A percentile compares a stretch with the other conserved stretches of the same genome.
phyloP scores from a whole-genome alignment of 2,329 filamentous ascomycete genomes.

The Botrytis byssoidea region DNA sequence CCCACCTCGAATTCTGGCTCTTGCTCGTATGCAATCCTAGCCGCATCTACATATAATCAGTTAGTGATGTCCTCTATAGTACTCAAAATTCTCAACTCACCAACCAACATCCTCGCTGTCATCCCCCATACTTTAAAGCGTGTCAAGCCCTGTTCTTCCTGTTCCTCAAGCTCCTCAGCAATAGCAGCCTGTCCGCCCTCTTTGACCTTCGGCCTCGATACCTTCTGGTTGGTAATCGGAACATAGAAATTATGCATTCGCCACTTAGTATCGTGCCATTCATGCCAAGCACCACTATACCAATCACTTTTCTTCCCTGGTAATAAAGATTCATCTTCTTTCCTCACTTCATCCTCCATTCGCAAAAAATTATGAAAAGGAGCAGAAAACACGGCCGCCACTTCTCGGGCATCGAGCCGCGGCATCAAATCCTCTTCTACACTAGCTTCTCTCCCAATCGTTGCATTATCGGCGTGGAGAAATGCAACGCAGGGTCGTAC shows the following conservation, averaged over 20 bases:
- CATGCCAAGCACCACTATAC: conserved; percentile 82
- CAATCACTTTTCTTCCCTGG: conserved; percentile 50
- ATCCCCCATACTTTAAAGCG: conserved; percentile 91
- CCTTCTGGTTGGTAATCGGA: conserved; percentile 68
- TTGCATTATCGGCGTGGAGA: conserved; percentile 59
- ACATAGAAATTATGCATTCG: conserved; percentile 89
- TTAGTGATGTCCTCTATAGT: background rate
- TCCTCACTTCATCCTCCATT: conserved; percentile 52
- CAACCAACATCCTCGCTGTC: conserved; percentile 83
- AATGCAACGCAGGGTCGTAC: conserved; percentile 78
- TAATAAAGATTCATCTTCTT: conserved; percentile 33
- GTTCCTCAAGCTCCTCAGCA: conserved; percentile 48
- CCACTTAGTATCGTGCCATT: conserved; percentile 79
- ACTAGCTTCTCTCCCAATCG: conserved; percentile 43
- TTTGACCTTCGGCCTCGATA: conserved; percentile 55
- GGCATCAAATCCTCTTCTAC: conserved; percentile 74
- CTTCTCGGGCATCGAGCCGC: conserved; percentile 81
- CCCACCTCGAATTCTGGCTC: conserved; percentile 75
- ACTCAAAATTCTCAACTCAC: conserved; percentile 7
- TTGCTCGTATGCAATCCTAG: conserved; percentile 76
- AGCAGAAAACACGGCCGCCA: conserved; percentile 89
- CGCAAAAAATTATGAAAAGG: conserved; percentile 81
- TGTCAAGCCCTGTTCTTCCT: conserved; percentile 45
- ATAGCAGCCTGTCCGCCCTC: conserved; percentile 46
- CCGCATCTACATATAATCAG: conserved; percentile 59